Evolutionary conservation across 1,284 basidiomycete genomes (phyloP), one percentile per base, ranked within the genome.

Genomic region (Ceratobasidium sp.): DNA sequence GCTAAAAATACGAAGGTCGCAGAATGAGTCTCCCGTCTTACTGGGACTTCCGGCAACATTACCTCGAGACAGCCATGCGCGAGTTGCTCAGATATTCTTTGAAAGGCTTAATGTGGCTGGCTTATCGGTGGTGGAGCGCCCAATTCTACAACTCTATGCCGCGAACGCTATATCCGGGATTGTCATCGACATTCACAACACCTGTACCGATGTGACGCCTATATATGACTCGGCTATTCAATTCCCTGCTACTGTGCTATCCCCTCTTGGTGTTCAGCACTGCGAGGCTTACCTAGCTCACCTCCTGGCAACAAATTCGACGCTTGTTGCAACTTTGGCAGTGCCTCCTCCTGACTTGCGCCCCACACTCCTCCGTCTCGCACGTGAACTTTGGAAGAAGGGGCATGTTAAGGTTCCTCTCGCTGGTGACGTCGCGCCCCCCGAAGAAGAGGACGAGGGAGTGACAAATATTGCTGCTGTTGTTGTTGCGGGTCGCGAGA

Each of bases 61-160:
- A 26, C 89, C 94, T n/a, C 89, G 93, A 71, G 87, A 89, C 73
- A 89, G 91, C 5, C 90, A 93, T 83, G 95, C 97, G 82, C 88
- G 88, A 64, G 88, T 93, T 82, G 93, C 93, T 80, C 95, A 95
- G 83, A 88, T 96, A 77, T 96, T 98, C 84, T 99, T 99, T 83
- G 97, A 99, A 84, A 90, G 92, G n/a, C 95, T 98, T 89, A 98
- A 98, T 83, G 92, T 93, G 59, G 94, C 97, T 3, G 94, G 92
- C 40, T 91, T 98, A 80, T 90, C 91, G 59, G 88, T 98, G 80
- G 88, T 97, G 57, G 94, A 97, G 79, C 91, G 95, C 1, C 93
- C 97, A 5, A 90, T 97, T 82, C 91, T 94, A 3, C 93, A 95
- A 79, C 87, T 96, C 76, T 98, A 93, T 84, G 92, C 95, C 26